Evolutionary conservation across 2,329 filamentous ascomycete species (phyloP).

Genomic region (Neonectria coccinea): DNA sequence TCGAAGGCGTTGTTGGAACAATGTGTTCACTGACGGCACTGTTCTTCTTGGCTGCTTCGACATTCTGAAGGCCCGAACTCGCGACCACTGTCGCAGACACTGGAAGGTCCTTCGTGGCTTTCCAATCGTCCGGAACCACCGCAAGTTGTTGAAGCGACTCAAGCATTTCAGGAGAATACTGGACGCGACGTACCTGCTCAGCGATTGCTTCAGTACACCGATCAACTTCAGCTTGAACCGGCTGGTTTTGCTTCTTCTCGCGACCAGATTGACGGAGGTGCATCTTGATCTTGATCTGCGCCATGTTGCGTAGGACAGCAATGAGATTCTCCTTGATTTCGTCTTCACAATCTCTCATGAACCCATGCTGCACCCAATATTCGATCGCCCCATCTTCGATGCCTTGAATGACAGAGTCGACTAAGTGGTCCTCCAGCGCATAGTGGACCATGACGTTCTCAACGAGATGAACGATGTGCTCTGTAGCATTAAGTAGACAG

Average conservation of each 20-base stretch:
- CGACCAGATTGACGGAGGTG: slow-evolving; percentile 2
- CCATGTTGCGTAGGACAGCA: slow-evolving; percentile 38
- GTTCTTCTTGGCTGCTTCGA: not conserved
- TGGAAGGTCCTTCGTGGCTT: slow-evolving; percentile 10
- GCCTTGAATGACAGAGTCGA: slow-evolving; percentile 34
- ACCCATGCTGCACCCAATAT: slow-evolving; percentile 42
- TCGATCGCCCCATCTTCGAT: slow-evolving; percentile 45
- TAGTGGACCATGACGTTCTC: slow-evolving; percentile 26
- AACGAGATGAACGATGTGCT: slow-evolving; percentile 22
- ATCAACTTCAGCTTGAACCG: not conserved
- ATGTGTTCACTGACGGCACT: not conserved
- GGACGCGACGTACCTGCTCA: slow-evolving; percentile 20
- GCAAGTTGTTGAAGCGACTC: slow-evolving; percentile 16
- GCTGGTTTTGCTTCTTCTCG: not conserved
- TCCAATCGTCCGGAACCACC: slow-evolving; percentile 18
- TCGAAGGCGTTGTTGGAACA: slow-evolving; percentile 1
- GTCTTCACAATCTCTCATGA: slow-evolving; percentile 39
- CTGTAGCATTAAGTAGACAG: not conserved
- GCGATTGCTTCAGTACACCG: not conserved
- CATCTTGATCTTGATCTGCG: slow-evolving; percentile 40
- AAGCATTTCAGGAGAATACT: slow-evolving; percentile 30
- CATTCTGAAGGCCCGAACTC: slow-evolving; percentile 1
- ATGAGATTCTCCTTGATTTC: slow-evolving; percentile 40
- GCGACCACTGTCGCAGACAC: not conserved
- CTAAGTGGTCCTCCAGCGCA: slow-evolving; percentile 13